Percentiles rank a stretch among this genome's conserved stretches.
Evolutionary conservation across 805 yeast species (phyloP).

Genomic region (Grigorovia transvaalensis): DNA sequence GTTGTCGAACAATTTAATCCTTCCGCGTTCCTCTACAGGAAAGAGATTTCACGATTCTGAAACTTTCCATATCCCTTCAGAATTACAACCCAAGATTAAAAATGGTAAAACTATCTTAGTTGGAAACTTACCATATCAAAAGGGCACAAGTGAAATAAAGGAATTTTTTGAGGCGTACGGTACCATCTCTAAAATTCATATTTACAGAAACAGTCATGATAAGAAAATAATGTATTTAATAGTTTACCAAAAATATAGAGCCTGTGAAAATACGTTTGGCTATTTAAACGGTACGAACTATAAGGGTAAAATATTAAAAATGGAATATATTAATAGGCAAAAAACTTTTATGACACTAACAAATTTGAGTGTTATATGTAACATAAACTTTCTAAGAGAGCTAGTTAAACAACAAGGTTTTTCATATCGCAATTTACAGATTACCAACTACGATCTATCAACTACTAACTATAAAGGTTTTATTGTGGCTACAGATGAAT

Average conservation of each 20-base stretch:
- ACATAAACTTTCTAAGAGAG: conserved; percentile 17
- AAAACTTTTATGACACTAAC: conserved; percentile 12
- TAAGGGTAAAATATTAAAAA: not conserved
- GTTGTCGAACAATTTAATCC: not conserved
- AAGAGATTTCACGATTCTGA: not conserved
- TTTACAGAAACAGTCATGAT: not conserved
- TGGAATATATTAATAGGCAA: not conserved
- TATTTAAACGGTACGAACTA: not conserved
- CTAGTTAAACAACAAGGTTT: conserved; percentile 21
- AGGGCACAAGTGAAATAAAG: not conserved
- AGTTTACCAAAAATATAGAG: not conserved
- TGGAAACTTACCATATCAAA: not conserved
- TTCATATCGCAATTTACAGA: conserved; percentile 8
- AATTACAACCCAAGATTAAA: too few species aligned
- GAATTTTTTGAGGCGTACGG: not conserved
- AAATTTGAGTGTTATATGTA: conserved; percentile 24
- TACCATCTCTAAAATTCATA: not conserved
- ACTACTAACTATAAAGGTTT: conserved; percentile 16
- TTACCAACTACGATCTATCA: conserved; percentile 10
- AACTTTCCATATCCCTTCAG: not conserved
- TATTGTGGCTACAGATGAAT: conserved; percentile 14
- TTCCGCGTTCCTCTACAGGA: not conserved
- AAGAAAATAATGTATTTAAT: not conserved
- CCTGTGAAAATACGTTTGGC: not conserved
- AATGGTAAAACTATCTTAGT: not conserved